Evolutionary conservation across 164 flowering plant genomes (phyloP).

Genomic region (Buxus sempervirens): DNA sequence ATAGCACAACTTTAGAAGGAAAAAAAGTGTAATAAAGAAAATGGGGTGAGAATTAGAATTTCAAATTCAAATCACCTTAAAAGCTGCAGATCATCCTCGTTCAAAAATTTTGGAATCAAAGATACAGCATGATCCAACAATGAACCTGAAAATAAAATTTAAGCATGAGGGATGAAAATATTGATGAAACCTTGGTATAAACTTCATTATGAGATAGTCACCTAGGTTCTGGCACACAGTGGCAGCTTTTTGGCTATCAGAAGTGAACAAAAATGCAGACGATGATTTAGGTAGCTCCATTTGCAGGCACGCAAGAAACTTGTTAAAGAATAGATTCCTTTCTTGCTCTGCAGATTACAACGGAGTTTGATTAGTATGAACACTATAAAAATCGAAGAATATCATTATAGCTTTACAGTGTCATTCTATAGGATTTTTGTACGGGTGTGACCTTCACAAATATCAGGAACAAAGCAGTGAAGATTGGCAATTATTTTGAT

Average conservation of each 20-base stretch:
- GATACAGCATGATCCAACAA: conserved; percentile 82
- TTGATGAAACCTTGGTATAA: background rate
- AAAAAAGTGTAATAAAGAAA: background rate
- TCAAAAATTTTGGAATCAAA: conserved; percentile 64
- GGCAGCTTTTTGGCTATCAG: conserved; percentile 41
- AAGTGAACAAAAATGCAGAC: conserved; percentile 29
- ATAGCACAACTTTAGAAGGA: background rate
- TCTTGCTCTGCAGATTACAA: conserved; percentile 68
- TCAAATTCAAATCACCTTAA: conserved; percentile 55
- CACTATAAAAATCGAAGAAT: background rate
- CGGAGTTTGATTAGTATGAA: conserved; percentile 3
- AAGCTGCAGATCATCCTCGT: conserved; percentile 86
- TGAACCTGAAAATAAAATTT: conserved; percentile 56
- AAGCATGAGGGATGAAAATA: conserved; percentile 6
- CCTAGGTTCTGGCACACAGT: conserved; percentile 63
- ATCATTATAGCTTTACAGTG: background rate
- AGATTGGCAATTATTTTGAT: conserved; percentile 97
- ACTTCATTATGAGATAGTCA: conserved; percentile 27
- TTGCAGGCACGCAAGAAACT: conserved; percentile 58
- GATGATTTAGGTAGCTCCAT: conserved; percentile 42
- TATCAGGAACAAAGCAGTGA: conserved; percentile 84
- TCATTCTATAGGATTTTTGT: background rate
- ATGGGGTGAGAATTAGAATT: no score
- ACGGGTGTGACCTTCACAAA: conserved; percentile 69
- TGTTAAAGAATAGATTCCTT: conserved; percentile 73